Evolutionary conservation across 2,329 filamentous ascomycete genomes (phyloP), one percentile per base, ranked within the genome.

Genomic region (Xylaria sp.): DNA sequence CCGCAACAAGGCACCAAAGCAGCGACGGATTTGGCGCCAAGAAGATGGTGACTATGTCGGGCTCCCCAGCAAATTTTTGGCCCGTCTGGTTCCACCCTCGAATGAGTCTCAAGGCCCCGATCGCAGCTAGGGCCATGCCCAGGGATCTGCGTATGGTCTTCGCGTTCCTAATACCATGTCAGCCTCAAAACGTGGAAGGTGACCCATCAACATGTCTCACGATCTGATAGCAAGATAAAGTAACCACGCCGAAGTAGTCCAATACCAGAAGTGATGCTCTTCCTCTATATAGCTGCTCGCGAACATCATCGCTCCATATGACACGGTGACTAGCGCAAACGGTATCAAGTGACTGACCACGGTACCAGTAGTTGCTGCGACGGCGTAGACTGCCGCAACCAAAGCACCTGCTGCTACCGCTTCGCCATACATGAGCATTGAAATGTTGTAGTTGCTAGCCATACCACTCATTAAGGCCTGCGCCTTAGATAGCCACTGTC

Each of bases 261-360:
- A 97, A 73, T 99, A 97, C 94, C 94, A 99, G 70, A 96, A 97
- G 63, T 97, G 91, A 45, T 99, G 94, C 71, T 99, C 94, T 74
- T 99, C 94, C 72, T 99, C 94, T 2, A 99, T 91, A 70, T 94
- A 99, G 67, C 92, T 97, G 69, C 91, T 96, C 8, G 92, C 93
- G 73, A 97, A 97, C 92, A 97, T 97, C 85, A 97, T 95, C 37
- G 84, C 71, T 1, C 87, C 86, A 67, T 97, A 96, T 0, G 82
- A 71, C 0, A 86, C 44, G 0, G 82, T 82, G 24, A 86, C 76
- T 2, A 80, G 58, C 2, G 75, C 60, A 46, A 89, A 75, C 2
- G 79, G 77, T 7, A 69, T 52, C 9, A 78, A 63, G 13, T 59
- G 46, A 57, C 64, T n/a, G 61, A 65, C 56, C 56, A 69, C 50